Evolutionary conservation across 768 basidiomycete genomes (phyloP).

Genomic region (Hirschioporus abietinus): DNA sequence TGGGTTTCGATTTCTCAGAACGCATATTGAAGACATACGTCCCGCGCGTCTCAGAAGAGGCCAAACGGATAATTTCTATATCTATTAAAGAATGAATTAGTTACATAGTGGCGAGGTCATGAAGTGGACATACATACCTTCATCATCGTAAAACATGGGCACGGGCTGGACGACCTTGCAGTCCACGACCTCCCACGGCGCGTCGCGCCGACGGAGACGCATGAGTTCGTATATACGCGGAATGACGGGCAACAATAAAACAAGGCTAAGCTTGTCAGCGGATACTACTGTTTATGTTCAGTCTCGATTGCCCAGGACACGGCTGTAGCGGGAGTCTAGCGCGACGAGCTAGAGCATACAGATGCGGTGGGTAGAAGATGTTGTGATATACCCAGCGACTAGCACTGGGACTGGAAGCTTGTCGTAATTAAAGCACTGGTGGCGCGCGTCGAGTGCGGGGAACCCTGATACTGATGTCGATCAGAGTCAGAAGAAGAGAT

Average conservation of each 20-base stretch:
- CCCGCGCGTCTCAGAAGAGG: slow-evolving; percentile 46
- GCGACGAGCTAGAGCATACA: background rate
- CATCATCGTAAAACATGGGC: slow-evolving; percentile 49
- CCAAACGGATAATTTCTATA: slow-evolving; percentile 39
- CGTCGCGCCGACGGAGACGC: slow-evolving; percentile 25
- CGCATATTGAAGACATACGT: slow-evolving; percentile 49
- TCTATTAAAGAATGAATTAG: slow-evolving; percentile 6
- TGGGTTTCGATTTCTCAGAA: background rate
- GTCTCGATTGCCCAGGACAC: background rate
- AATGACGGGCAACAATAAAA: background rate
- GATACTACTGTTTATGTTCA: background rate
- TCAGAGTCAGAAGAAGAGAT: background rate
- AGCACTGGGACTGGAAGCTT: background rate
- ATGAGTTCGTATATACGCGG: slow-evolving; percentile 1
- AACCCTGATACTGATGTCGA: background rate
- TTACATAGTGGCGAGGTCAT: background rate
- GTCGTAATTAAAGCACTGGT: background rate
- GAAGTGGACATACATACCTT: slow-evolving; percentile 40
- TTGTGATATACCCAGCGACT: background rate
- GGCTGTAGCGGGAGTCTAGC: background rate
- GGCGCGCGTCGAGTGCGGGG: background rate
- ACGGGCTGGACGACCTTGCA: slow-evolving; percentile 60
- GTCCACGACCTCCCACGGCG: slow-evolving; percentile 76
- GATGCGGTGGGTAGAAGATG: background rate
- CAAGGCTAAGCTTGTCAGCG: background rate